A percentile compares a stretch with the other conserved stretches of the same genome.
These are phyloP conservation scores for Suillus discolor DNA, from an alignment of 768 basidiomycete species.

Conservation along the genomic window DNA sequence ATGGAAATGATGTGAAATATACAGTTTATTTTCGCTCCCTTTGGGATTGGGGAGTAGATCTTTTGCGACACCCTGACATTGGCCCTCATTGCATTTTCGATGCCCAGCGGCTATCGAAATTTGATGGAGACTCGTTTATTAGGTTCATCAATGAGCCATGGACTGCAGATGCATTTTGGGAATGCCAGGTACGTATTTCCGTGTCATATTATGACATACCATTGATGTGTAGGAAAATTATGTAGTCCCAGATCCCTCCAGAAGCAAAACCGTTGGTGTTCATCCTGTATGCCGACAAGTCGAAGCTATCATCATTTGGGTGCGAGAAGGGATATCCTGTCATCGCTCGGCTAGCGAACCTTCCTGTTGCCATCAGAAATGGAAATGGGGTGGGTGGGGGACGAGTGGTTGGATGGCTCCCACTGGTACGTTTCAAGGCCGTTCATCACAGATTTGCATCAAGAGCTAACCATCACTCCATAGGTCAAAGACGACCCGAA, in stretches of 20 bases:
- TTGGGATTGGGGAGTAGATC: conserved; percentile 31
- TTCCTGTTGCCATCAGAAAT: conserved; percentile 36
- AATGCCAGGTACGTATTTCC: conserved; percentile 34
- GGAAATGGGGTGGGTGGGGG: conserved; percentile 36
- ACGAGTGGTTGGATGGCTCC: conserved; percentile 42
- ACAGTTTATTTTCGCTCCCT: conserved; percentile 21
- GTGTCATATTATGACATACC: not conserved
- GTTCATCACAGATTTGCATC: not conserved
- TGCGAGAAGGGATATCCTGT: conserved; percentile 41
- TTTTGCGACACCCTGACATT: conserved; percentile 29
- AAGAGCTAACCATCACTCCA: not conserved
- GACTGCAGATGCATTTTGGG: conserved; percentile 38
- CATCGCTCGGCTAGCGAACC: conserved; percentile 33
- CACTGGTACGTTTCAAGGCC: conserved; percentile 30
- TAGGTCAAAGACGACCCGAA: conserved; percentile 11
- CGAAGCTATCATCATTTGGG: conserved; percentile 40
- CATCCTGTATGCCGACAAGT: conserved; percentile 45
- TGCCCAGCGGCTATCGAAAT: conserved; percentile 31
- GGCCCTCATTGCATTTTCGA: conserved; percentile 32
- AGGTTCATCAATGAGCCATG: conserved; percentile 41
- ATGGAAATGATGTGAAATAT: not conserved
- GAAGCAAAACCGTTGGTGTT: conserved; percentile 31
- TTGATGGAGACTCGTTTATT: conserved; percentile 28
- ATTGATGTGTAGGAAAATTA: not conserved
- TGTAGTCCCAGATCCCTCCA: conserved; percentile 9